phyloP scores from a whole-genome alignment of 257 asterid species.

The Solanum rostratum region DNA sequence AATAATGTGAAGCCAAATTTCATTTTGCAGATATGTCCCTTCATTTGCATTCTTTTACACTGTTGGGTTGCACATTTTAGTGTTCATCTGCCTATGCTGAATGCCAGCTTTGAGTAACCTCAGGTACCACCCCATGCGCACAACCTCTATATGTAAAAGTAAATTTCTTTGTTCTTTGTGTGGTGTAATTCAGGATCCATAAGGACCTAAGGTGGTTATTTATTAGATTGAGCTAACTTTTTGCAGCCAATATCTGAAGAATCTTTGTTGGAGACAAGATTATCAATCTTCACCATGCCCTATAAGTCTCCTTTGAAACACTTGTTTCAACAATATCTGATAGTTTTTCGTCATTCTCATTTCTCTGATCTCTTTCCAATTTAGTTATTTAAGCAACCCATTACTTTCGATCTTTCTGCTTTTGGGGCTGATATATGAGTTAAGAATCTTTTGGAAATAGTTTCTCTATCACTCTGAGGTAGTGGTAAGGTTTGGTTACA shows the following conservation, averaged over 20 bases:
- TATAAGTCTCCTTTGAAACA: constrained; percentile 8
- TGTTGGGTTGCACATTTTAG: constrained; percentile 81
- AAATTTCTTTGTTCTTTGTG: background rate
- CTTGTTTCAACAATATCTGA: background rate
- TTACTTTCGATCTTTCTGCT: too few species aligned
- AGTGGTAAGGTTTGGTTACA: too few species aligned
- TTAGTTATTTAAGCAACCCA: background rate
- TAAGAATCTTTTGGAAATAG: too few species aligned
- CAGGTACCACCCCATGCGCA: constrained; percentile 26
- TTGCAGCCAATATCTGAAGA: constrained; percentile 83
- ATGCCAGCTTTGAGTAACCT: constrained; percentile 91
- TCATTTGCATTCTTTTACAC: constrained; percentile 92
- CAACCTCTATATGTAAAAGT: background rate
- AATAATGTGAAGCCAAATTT: background rate
- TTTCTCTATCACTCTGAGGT: too few species aligned
- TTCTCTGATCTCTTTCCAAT: background rate
- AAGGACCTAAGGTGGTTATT: background rate
- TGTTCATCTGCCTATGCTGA: constrained; percentile 83
- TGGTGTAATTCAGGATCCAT: background rate
- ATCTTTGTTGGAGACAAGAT: constrained; percentile 35
- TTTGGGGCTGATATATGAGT: too few species aligned
- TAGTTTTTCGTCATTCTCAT: background rate
- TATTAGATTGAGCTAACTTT: background rate
- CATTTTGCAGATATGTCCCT: constrained; percentile 61
- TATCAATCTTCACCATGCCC: constrained; percentile 58